Base-by-base conservation (phyloP, 805 yeast species). In the Diddensiella santjacobensis region DNA sequence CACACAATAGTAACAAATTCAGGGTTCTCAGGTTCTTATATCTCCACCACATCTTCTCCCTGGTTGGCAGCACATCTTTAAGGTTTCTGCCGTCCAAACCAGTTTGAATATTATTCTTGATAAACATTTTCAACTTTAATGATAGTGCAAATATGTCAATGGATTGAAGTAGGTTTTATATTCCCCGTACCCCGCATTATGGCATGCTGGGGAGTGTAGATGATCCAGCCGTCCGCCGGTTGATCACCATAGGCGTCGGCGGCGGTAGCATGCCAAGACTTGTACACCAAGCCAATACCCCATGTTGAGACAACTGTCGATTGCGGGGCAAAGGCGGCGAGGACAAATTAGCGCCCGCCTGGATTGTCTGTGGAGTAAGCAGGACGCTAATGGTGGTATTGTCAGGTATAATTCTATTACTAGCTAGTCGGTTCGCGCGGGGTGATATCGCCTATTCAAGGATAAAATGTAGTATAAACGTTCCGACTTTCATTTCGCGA, bases 401-500 rank as follows among this genome's bases (percentile, higher is more conserved):
- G n/a, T n/a, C n/a, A n/a, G n/a, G n/a, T n/a, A n/a, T n/a, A n/a
- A n/a, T n/a, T n/a, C n/a, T n/a, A n/a, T n/a, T n/a, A n/a, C n/a
- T n/a, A n/a, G n/a, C n/a, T n/a, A n/a, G n/a, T n/a, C n/a, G n/a
- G n/a, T n/a, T n/a, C n/a, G n/a, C n/a, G n/a, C n/a, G n/a, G n/a
- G n/a, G n/a, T n/a, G n/a, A n/a, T n/a, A n/a, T n/a, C n/a, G n/a
- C n/a, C n/a, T n/a, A n/a, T n/a, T n/a, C n/a, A n/a, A n/a, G n/a
- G n/a, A n/a, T n/a, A n/a, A n/a, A n/a, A n/a, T n/a, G n/a, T n/a
- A n/a, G n/a, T n/a, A n/a, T n/a, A n/a, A n/a, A n/a, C n/a, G n/a
- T n/a, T n/a, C n/a, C n/a, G n/a, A n/a, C n/a, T n/a, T n/a, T 40
- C 35, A 52, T 24, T 48, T 47, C n/a, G 70, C 72, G 45, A 55